Conservation (phyloP, 176 grass and related monocot species). For the Bolboschoenus planiculmis region DNA sequence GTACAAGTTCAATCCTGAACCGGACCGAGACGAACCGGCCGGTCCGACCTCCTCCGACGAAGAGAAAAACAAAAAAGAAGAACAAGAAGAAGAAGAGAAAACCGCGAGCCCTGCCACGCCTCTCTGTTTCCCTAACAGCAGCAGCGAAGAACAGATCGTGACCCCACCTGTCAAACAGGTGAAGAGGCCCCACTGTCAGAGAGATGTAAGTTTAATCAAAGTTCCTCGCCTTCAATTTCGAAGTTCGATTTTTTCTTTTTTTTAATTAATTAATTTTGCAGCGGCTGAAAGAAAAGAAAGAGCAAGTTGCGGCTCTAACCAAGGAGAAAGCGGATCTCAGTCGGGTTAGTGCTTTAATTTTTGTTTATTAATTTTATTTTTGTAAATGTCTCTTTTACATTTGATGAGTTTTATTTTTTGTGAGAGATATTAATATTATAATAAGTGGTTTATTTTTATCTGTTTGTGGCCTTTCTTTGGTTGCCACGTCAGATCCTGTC, state of each 20-base stretch:
- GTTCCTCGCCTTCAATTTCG: too few relatives aligned
- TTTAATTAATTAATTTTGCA: not conserved
- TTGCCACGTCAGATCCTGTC: slow-evolving; percentile 3
- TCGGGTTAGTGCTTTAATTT: not conserved
- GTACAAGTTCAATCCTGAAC: slow-evolving; percentile 4
- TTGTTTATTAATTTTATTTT: not conserved
- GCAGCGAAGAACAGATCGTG: not conserved
- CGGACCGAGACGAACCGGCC: not conserved
- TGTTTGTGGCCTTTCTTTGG: not conserved
- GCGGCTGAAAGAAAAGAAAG: slow-evolving; percentile 11
- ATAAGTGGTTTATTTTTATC: not conserved
- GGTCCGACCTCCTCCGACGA: not conserved
- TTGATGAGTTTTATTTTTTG: not conserved
- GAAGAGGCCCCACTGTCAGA: not conserved
- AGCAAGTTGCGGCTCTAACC: not conserved
- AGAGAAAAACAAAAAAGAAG: not conserved
- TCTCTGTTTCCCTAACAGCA: not conserved
- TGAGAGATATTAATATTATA: not conserved
- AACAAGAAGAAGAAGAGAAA: not conserved
- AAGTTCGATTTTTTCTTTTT: not conserved
- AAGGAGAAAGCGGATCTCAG: slow-evolving; percentile 9
- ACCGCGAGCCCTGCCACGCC: slow-evolving; percentile 1
- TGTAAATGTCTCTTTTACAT: not conserved
- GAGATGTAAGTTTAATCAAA: not conserved
- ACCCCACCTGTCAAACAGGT: not conserved